Evolutionary conservation across 129 eudicot species (phyloP).

Genomic region (Erigeron canadensis): DNA sequence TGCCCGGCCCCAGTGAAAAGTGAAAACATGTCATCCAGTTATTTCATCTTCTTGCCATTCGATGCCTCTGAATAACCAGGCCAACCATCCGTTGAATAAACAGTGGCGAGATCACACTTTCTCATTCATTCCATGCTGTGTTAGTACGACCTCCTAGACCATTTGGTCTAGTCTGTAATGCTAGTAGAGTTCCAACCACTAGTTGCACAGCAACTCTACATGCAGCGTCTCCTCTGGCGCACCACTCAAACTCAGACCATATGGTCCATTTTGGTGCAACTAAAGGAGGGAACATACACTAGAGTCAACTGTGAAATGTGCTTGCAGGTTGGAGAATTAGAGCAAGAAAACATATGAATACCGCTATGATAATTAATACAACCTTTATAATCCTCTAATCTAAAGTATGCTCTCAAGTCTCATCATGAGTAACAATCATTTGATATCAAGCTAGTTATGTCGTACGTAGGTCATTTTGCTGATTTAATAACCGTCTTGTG

Average conservation of each 20-base stretch:
- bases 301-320: not conserved
- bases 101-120: not conserved
- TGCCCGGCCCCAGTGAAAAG: not conserved
- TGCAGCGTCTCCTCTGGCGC: not conserved
- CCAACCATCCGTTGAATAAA: not conserved
- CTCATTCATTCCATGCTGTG: not conserved
- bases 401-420: too few relatives aligned
- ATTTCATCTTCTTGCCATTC: not conserved
- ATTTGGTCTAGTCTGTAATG: not conserved
- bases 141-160: not conserved
- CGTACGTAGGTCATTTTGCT: too few relatives aligned
- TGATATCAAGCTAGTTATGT: too few relatives aligned
- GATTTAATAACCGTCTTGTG: not conserved
- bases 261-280: not conserved
- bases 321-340: not conserved
- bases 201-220: not conserved
- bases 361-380: not conserved
- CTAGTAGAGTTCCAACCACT: not conserved
- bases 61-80: too few relatives aligned
- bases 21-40: not conserved
- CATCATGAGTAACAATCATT: too few relatives aligned
- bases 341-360: not conserved
- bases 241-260: not conserved
- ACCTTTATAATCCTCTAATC: not conserved
- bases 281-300: not conserved